These are phyloP conservation scores for Alternaria conjuncta DNA, from an alignment of 2,329 filamentous ascomycete species.

Conservation along the genomic window DNA sequence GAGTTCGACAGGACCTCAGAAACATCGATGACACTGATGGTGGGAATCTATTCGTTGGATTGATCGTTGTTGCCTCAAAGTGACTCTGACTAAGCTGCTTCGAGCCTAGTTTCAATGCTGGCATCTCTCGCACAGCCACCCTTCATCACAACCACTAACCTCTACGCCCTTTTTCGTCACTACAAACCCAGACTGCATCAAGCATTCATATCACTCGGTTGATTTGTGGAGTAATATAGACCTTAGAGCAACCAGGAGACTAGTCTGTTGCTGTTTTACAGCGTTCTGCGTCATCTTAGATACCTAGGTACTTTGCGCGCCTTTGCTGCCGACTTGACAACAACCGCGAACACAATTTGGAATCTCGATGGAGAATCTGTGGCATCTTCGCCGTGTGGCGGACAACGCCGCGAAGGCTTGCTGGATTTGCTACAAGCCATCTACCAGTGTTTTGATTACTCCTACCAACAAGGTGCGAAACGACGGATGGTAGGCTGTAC, in stretches of 20 bases:
- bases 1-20: not conserved
- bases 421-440: constrained; percentile 90
- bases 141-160: not conserved
- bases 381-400: constrained; percentile 84
- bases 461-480: constrained; percentile 79
- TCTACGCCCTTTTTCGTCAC: not conserved
- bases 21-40: constrained; percentile 18
- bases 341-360: not conserved
- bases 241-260: not conserved
- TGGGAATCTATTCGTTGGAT: not conserved
- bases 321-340: not conserved
- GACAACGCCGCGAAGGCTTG: constrained; percentile 84
- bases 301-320: not conserved
- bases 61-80: constrained; percentile 8
- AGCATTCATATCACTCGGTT: not conserved
- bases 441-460: constrained; percentile 84
- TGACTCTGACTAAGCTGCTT: constrained; percentile 8
- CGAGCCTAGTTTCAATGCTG: constrained; percentile 11
- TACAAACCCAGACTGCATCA: not conserved
- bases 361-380: constrained; percentile 70
- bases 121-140: constrained; percentile 5
- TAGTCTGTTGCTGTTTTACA: not conserved
- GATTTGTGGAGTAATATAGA: not conserved
- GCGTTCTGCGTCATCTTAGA: not conserved
- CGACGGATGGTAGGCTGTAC: not conserved